These are phyloP conservation scores for Kitagawia praeruptora DNA, from an alignment of 129 eudicot species.

Conservation along the genomic window DNA sequence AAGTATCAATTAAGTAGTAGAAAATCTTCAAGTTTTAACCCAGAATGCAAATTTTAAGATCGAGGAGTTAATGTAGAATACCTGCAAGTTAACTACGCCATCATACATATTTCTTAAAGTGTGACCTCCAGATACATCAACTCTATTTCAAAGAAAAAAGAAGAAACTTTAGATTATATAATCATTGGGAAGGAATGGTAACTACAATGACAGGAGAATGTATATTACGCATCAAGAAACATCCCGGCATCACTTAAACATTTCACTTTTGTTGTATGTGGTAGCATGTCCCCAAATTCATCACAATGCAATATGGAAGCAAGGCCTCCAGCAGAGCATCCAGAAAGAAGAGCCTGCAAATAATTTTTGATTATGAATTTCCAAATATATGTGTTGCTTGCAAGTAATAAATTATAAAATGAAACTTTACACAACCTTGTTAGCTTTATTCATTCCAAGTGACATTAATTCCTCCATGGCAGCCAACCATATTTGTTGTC, in stretches of 20 bases:
- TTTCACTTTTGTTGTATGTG: constrained; percentile 63
- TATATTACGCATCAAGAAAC: constrained; percentile 76
- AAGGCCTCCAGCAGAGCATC: constrained; percentile 95
- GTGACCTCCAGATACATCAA: constrained; percentile 82
- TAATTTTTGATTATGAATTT: neutral
- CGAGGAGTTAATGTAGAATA: constrained; percentile 14
- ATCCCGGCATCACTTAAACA: constrained; percentile 94
- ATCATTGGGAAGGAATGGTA: neutral
- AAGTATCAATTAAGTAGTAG: neutral
- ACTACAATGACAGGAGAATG: neutral
- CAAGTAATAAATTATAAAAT: neutral
- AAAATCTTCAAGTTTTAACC: neutral
- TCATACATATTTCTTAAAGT: constrained; percentile 57
- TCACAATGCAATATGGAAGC: constrained; percentile 95
- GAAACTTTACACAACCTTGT: constrained; percentile 30
- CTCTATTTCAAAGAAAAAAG: constrained; percentile 20
- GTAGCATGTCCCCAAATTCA: constrained; percentile 49
- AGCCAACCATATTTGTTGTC: constrained; percentile 75
- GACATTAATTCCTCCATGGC: constrained; percentile 83
- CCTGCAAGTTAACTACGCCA: constrained; percentile 89
- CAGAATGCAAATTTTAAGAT: neutral
- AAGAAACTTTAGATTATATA: neutral
- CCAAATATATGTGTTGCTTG: too few relatives aligned
- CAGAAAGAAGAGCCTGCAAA: constrained; percentile 85
- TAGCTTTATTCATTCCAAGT: constrained; percentile 69